A percentile compares a stretch with the other conserved stretches of the same genome.
Evolutionary conservation across 2,329 filamentous ascomycete genomes (phyloP).

Genomic region (Nemania sp.): DNA sequence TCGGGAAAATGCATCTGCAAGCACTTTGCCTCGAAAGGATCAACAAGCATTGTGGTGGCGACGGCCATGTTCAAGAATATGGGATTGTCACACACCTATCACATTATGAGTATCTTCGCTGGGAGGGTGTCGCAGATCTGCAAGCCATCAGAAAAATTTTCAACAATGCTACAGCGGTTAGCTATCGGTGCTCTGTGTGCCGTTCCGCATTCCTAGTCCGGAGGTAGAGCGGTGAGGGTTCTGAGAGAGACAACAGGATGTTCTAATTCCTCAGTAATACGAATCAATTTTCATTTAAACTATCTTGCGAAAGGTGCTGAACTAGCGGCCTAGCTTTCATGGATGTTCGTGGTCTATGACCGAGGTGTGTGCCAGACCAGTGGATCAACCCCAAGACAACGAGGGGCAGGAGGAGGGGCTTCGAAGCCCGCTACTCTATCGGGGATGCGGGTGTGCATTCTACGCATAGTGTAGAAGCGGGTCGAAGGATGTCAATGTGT

Average conservation of each 20-base stretch:
- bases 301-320: conserved; percentile 7
- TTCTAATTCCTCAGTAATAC: conserved; percentile 9
- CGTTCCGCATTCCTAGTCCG: conserved; percentile 7
- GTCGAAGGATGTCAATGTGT: conserved; percentile 14
- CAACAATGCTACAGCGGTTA: conserved; percentile 1
- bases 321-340: conserved; percentile 11
- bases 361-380: conserved; percentile 12
- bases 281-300: background rate
- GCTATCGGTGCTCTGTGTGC: background rate
- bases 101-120: conserved; percentile 5
- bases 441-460: too few species aligned
- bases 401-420: conserved; percentile 21
- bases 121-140: conserved; percentile 2
- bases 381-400: conserved; percentile 18
- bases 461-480: too few species aligned
- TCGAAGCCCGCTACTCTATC: too few species aligned
- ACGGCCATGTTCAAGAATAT: background rate
- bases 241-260: conserved; percentile 2
- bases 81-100: conserved; percentile 6
- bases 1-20: conserved; percentile 7
- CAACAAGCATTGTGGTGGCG: conserved; percentile 7
- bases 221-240: conserved; percentile 12
- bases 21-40: conserved; percentile 6
- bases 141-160: conserved; percentile 9
- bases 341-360: conserved; percentile 13